Conservation (phyloP, 306 rosid genomes). For the Cicer cuneatum region DNA sequence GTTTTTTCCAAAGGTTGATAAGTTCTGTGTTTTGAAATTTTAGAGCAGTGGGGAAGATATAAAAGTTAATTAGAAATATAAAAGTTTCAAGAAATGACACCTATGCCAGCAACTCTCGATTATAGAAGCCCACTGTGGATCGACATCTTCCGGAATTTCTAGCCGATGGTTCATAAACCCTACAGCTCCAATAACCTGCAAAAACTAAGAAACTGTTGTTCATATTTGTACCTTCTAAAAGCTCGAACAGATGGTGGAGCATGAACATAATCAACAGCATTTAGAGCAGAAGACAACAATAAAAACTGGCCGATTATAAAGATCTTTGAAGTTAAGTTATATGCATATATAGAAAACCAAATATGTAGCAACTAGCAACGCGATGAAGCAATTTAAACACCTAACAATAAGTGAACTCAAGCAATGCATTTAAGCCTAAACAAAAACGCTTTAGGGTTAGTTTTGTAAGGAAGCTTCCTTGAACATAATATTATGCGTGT, state of each 20-base stretch:
- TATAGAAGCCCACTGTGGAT: slow-evolving; percentile 84
- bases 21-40: slow-evolving; percentile 19
- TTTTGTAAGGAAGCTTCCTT: not conserved
- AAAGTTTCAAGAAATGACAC: slow-evolving; percentile 48
- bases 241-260: slow-evolving; percentile 18
- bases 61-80: slow-evolving; percentile 14
- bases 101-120: slow-evolving; percentile 97
- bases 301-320: not conserved
- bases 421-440: not conserved
- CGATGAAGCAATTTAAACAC: not conserved
- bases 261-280: slow-evolving; percentile 4
- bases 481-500: not conserved
- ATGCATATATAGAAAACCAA: not conserved
- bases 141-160: slow-evolving; percentile 88
- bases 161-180: slow-evolving; percentile 97
- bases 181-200: slow-evolving; percentile 96
- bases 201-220: slow-evolving; percentile 49
- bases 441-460: not conserved
- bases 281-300: not conserved
- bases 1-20: slow-evolving; percentile 7
- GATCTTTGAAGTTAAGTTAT: not conserved
- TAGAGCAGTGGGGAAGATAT: slow-evolving; percentile 14
- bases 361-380: not conserved
- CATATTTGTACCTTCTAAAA: slow-evolving; percentile 41
- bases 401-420: not conserved